Conservation (phyloP, 2,329 filamentous ascomycete genomes). For the Graphilbum ipis-grandicollis region DNA sequence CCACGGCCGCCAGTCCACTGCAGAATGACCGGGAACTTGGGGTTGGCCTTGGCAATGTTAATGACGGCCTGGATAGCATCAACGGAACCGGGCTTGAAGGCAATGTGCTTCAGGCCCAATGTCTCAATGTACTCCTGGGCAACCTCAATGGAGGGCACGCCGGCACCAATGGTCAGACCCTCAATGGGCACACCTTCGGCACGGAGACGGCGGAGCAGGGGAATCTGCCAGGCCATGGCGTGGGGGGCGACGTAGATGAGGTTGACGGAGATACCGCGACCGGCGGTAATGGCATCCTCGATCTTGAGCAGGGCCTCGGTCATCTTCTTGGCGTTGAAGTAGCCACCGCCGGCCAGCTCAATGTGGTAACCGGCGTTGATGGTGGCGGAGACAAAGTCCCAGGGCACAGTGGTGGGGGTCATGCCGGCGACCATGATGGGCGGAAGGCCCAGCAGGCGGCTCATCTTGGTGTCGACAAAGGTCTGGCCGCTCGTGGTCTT, state of each 20-base stretch:
- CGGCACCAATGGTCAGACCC: conserved; percentile 80
- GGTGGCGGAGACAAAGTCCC: conserved; percentile 81
- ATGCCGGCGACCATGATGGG: conserved; percentile 86
- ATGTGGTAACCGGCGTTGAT: conserved; percentile 95
- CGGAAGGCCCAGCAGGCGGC: conserved; percentile 64
- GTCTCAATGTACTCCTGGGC: conserved; percentile 90
- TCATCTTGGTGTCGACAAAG: conserved; percentile 95
- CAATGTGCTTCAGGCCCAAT: conserved; percentile 78
- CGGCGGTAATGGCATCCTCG: conserved; percentile 65
- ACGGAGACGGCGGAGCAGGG: conserved; percentile 61
- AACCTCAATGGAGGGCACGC: conserved; percentile 84
- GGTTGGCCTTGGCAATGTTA: conserved; percentile 89
- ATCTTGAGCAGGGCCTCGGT: conserved; percentile 71
- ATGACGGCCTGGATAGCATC: conserved; percentile 80
- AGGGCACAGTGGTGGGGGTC: conserved; percentile 78
- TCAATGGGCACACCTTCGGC: conserved; percentile 81
- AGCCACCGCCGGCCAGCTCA: conserved; percentile 77
- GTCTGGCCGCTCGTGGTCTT: conserved; percentile 80
- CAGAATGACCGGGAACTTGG: conserved; percentile 76
- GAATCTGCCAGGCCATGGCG: conserved; percentile 87
- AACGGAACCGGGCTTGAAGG: conserved; percentile 82
- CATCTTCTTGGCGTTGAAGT: conserved; percentile 71
- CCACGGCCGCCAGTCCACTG: conserved; percentile 94
- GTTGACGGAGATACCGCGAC: conserved; percentile 77
- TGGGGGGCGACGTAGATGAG: conserved; percentile 81